Conservation (phyloP, 2,329 filamentous ascomycete species). For the Fusarium concolor region DNA sequence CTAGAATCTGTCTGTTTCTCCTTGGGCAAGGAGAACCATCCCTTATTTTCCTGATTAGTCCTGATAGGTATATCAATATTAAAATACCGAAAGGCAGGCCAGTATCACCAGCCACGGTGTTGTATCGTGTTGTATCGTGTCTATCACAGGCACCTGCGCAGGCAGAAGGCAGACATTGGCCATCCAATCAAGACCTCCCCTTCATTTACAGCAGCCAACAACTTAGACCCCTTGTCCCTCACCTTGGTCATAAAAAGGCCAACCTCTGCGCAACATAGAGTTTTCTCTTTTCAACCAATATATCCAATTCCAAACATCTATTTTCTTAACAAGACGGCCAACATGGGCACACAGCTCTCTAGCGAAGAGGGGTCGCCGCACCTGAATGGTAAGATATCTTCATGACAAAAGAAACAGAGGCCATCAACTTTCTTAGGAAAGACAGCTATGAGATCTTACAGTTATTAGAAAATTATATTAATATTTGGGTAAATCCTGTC, state of each 20-base stretch:
- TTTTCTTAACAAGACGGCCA: neutral
- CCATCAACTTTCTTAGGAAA: neutral
- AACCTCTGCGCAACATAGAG: neutral
- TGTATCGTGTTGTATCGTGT: no score
- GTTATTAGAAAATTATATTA: neutral
- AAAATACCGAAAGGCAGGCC: no score
- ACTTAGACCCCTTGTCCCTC: neutral
- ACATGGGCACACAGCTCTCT: neutral
- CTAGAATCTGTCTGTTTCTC: no score
- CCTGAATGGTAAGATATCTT: neutral
- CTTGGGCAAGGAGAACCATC: no score
- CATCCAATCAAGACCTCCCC: neutral
- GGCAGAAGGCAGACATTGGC: conserved; percentile 3
- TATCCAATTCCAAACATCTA: neutral
- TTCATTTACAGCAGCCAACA: neutral
- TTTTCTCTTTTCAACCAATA: neutral
- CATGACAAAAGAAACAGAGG: neutral
- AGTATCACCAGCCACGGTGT: no score
- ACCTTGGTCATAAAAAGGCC: neutral
- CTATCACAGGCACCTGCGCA: neutral
- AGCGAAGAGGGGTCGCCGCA: neutral
- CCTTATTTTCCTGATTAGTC: no score
- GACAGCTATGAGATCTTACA: neutral
- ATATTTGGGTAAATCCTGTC: neutral
- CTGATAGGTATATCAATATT: no score